phyloP scores from a whole-genome alignment of 768 basidiomycete species.

The Tulasnella sp. region DNA sequence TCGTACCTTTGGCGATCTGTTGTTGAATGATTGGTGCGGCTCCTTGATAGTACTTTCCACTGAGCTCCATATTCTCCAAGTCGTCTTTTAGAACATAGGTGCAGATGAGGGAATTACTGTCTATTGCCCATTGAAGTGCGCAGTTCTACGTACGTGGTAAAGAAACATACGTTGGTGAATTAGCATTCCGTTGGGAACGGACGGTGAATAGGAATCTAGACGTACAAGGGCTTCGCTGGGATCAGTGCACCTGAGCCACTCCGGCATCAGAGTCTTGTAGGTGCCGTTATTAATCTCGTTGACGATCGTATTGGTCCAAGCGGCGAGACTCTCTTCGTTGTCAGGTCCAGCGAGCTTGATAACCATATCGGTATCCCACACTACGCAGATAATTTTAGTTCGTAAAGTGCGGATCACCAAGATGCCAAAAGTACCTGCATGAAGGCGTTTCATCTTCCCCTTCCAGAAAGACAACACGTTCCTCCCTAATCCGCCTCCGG shows the following conservation, averaged over 20 bases:
- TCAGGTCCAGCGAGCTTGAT: neutral
- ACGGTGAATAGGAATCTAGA: neutral
- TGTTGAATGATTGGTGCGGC: conserved; percentile 21
- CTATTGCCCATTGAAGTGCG: conserved; percentile 18
- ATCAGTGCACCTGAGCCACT: conserved; percentile 13
- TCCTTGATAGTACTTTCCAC: conserved; percentile 8
- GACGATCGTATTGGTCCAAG: conserved; percentile 4
- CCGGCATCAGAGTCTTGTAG: neutral
- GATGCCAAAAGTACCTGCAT: neutral
- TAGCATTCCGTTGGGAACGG: neutral
- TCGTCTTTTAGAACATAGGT: conserved; percentile 9
- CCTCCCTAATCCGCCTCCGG: conserved; percentile 1
- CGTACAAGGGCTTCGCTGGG: neutral
- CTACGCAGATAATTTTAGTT: neutral
- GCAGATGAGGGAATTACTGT: conserved; percentile 19
- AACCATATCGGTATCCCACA: conserved; percentile 19
- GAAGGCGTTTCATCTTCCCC: neutral
- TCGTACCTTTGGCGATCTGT: conserved; percentile 20
- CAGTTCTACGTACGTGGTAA: conserved; percentile 7
- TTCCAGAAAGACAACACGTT: neutral
- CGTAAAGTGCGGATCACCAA: neutral
- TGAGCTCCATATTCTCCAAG: neutral
- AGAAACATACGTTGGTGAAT: neutral
- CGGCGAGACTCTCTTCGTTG: neutral
- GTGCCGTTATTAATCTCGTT: conserved; percentile 13